Percentiles rank a stretch among this genome's conserved stretches.
Evolutionary conservation across 2,329 filamentous ascomycete genomes (phyloP).

Genomic region (Fusarium sp.): DNA sequence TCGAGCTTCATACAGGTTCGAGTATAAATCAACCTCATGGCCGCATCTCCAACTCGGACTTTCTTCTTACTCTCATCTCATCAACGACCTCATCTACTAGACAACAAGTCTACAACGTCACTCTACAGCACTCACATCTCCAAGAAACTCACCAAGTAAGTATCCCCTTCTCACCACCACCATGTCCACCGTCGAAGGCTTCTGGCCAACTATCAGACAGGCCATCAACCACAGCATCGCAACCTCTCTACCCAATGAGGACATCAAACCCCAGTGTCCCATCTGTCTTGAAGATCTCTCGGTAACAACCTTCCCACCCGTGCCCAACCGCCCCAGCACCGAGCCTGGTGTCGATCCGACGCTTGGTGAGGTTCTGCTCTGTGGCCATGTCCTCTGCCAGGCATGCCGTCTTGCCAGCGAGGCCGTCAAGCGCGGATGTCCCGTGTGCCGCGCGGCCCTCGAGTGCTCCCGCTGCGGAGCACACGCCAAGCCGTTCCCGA

Average conservation of each 20-base stretch:
- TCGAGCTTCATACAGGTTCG: not conserved
- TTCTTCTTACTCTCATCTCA: not conserved
- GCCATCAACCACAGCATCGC: not conserved
- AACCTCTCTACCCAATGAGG: not conserved
- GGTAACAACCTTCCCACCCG: constrained; percentile 15
- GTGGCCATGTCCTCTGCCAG: constrained; percentile 47
- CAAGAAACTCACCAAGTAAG: constrained; percentile 1
- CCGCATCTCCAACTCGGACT: not conserved
- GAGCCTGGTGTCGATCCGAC: not conserved
- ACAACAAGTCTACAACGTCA: not conserved
- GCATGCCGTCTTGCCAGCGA: constrained; percentile 11
- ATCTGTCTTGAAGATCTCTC: constrained; percentile 36
- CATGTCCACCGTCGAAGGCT: constrained; percentile 13
- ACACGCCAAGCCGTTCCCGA: rapidly evolving
- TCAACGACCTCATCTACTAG: not conserved
- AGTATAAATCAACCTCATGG: constrained; percentile 10
- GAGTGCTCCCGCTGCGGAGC: constrained; percentile 15
- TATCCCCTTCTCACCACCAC: not conserved
- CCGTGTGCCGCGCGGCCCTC: constrained; percentile 25
- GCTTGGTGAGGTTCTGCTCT: constrained; percentile 27
- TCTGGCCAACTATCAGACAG: constrained; percentile 31
- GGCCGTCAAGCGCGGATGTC: constrained; percentile 8
- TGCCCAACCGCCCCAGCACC: not conserved
- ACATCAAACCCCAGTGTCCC: constrained; percentile 24
- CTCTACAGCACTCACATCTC: no score